Conservation (phyloP, 2,329 filamentous ascomycete genomes). For the Graphilbum fragrans region DNA sequence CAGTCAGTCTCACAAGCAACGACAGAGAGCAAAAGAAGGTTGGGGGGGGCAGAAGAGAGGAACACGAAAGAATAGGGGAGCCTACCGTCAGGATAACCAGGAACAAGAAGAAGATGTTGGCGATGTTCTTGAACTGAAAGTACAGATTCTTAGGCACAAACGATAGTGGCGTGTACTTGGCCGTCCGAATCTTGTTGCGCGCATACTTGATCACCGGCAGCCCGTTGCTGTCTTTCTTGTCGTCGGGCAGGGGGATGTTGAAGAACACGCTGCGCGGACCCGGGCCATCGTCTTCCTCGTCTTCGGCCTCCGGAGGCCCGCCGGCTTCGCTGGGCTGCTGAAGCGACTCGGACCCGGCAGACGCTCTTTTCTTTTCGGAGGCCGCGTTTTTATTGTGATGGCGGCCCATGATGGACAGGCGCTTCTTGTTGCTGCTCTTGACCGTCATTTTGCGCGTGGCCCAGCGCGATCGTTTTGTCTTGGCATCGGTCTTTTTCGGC, state of each 20-base stretch:
- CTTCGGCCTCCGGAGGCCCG: conserved; percentile 22
- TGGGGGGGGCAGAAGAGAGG: neutral
- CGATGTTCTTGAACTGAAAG: conserved; percentile 97
- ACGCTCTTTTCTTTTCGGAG: conserved; percentile 57
- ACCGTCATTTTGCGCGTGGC: conserved; percentile 81
- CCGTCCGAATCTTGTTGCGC: conserved; percentile 93
- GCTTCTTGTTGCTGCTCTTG: conserved; percentile 65
- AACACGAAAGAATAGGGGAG: conserved; percentile 14
- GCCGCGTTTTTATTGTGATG: conserved; percentile 52
- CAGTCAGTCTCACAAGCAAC: neutral
- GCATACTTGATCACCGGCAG: conserved; percentile 57
- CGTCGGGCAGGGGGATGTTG: conserved; percentile 67
- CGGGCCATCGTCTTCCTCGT: conserved; percentile 24
- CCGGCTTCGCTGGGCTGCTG: conserved; percentile 21
- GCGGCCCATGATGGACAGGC: conserved; percentile 69
- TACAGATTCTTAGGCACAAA: conserved; percentile 96
- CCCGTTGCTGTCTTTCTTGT: conserved; percentile 71
- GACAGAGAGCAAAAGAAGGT: neutral
- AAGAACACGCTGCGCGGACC: conserved; percentile 61
- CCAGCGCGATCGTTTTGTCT: conserved; percentile 78
- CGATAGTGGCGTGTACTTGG: conserved; percentile 91
- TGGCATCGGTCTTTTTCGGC: conserved; percentile 3
- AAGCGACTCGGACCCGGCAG: conserved; percentile 18
- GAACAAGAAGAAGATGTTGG: conserved; percentile 97
- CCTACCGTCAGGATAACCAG: conserved; percentile 88